Conservation (phyloP, 805 yeast genomes). For the Yamadazyma phyllophila region DNA sequence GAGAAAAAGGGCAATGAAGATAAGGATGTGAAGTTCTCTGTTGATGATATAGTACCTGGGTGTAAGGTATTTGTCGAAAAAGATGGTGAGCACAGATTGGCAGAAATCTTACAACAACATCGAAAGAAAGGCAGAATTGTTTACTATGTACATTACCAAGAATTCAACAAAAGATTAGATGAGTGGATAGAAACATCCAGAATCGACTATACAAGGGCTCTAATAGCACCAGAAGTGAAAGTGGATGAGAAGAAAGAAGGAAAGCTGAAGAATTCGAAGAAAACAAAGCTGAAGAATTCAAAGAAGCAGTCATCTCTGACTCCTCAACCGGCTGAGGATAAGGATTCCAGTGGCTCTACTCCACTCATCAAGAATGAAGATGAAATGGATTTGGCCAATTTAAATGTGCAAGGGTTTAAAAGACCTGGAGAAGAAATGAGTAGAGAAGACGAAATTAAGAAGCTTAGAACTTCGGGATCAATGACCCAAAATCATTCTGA, state of each 20-base stretch:
- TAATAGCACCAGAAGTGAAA: constrained; percentile 67
- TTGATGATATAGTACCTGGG: constrained; percentile 63
- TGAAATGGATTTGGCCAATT: constrained; percentile 78
- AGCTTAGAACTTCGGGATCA: constrained; percentile 90
- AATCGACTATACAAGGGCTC: constrained; percentile 67
- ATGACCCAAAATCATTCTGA: constrained; percentile 90
- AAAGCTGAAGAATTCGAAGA: constrained; percentile 25
- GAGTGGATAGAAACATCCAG: constrained; percentile 84
- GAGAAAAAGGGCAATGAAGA: constrained; percentile 4
- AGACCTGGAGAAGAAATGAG: constrained; percentile 69
- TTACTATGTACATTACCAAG: constrained; percentile 91
- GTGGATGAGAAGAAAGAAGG: constrained; percentile 40
- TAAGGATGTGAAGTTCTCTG: constrained; percentile 19
- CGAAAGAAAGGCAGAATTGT: constrained; percentile 71
- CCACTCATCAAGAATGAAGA: constrained; percentile 42
- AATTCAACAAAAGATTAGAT: constrained; percentile 92
- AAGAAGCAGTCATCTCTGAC: constrained; percentile 26
- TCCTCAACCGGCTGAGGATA: constrained; percentile 25
- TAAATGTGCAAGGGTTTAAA: constrained; percentile 78
- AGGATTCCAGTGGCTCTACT: constrained; percentile 23
- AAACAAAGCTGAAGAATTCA: constrained; percentile 19
- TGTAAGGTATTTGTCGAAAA: constrained; percentile 80
- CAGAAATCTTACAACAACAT: constrained; percentile 81
- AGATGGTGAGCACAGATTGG: constrained; percentile 75
- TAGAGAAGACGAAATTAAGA: constrained; percentile 89